These are phyloP conservation scores for Podospora comata DNA, from an alignment of 495 filamentous ascomycete species.

Conservation along the genomic window DNA sequence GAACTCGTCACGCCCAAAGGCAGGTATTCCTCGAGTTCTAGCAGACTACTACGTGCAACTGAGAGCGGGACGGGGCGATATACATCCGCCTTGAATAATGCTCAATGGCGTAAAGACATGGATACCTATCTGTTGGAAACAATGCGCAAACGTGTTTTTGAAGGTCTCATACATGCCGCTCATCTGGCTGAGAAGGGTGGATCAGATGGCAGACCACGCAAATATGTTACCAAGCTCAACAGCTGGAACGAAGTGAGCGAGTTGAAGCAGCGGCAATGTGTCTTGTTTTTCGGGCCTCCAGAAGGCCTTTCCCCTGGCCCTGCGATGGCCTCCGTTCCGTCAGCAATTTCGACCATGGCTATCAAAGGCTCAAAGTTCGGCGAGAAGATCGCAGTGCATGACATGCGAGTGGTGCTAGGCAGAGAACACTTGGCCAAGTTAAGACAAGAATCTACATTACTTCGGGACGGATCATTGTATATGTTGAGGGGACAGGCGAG, in stretches of 20 bases:
- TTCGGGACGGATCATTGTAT: constrained; percentile 38
- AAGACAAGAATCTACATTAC: constrained; percentile 25
- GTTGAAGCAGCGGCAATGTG: constrained; percentile 34
- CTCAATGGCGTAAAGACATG: constrained; percentile 68
- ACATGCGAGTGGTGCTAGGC: constrained; percentile 42
- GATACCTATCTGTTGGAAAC: constrained; percentile 53
- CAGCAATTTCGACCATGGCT: constrained; percentile 32
- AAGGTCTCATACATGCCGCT: constrained; percentile 37
- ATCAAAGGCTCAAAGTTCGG: constrained; percentile 22
- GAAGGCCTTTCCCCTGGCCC: background rate
- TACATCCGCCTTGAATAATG: constrained; percentile 15
- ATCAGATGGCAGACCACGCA: constrained; percentile 6
- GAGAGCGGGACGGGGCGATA: constrained; percentile 1
- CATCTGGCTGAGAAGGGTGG: constrained; percentile 21
- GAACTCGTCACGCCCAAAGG: background rate
- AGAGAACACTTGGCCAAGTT: constrained; percentile 34
- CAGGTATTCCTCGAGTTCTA: constrained; percentile 1
- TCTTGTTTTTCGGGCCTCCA: constrained; percentile 37
- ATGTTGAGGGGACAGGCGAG: constrained; percentile 46
- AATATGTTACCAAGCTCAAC: constrained; percentile 37
- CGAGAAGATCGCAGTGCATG: constrained; percentile 39
- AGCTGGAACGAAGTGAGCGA: constrained; percentile 35
- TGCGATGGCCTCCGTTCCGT: constrained; percentile 10
- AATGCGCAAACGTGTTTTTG: constrained; percentile 49
- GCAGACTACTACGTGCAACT: constrained; percentile 16